Conservation (phyloP, 495 filamentous ascomycete species). For the Xylaria scruposa region DNA sequence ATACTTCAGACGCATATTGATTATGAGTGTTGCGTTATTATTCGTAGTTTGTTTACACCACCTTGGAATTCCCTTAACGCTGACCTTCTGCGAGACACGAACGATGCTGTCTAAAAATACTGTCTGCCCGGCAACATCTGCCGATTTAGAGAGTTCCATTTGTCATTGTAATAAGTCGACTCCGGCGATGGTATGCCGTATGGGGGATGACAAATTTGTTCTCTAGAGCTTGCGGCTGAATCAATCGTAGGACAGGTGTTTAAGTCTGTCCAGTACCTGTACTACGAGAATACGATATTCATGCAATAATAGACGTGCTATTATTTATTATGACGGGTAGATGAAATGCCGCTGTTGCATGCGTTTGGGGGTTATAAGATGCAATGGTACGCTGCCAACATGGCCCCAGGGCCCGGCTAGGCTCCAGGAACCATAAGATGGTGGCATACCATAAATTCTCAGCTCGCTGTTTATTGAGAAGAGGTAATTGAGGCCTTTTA, state of each 20-base stretch:
- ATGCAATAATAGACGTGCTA: neutral
- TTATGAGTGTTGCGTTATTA: neutral
- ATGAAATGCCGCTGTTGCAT: neutral
- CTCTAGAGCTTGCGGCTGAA: neutral
- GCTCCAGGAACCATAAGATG: neutral
- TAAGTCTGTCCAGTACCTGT: neutral
- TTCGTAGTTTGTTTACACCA: neutral
- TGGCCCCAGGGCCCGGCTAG: neutral
- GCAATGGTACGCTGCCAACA: constrained; percentile 9
- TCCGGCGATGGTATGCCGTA: neutral
- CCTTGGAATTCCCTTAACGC: too few relatives aligned
- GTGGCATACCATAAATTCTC: neutral
- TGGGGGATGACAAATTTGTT: neutral
- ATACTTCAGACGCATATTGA: neutral
- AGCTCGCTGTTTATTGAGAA: neutral
- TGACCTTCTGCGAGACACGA: neutral
- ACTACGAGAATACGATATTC: neutral
- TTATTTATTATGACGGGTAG: neutral
- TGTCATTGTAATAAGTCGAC: neutral
- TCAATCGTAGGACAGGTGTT: neutral
- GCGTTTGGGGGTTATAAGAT: neutral
- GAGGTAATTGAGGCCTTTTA: neutral
- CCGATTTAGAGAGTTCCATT: neutral
- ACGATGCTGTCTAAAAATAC: neutral
- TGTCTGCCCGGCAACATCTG: neutral